Evolutionary conservation across 1,139 yeast genomes (phyloP), one percentile per base, ranked within the genome.

Genomic region (Kodamaea alishanica): DNA sequence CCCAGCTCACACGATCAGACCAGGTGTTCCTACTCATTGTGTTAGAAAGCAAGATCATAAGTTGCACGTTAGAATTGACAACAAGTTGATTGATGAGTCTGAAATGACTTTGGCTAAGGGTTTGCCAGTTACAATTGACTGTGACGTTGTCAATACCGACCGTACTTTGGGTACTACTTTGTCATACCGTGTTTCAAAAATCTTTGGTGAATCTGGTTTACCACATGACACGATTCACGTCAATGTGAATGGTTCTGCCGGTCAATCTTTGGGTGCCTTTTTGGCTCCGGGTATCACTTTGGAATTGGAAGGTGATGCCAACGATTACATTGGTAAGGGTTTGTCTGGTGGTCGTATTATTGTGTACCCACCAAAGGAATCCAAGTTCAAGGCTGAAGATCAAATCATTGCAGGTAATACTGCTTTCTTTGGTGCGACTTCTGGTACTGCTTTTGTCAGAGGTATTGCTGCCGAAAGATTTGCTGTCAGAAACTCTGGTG

Each of bases 381-480:
- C 96, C 24, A 72, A 70, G 37, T 89, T 89, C 75, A 87, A 87
- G 64, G 94, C 97, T 36, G 96, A 89, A 65, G 97, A 92, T 63
- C 95, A 92, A 67, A 90, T 90, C 51, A 84, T 92, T 59, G 85
- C 94, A 48, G 98, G 98, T 70, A 92, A 92, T 73, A 92, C 97
- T 38, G 94, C 97, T 61, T 79, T 92, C 70, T 92, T 92, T 58
- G 98, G 98, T 66, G 97, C 98, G 25, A 92, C 97, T 25, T 81
- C 95, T 26, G 98, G 98, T 63, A 67, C 84, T 48, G 95, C 96
- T 15, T 92, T 86, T 65, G 82, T 92, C 65, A 79, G 96, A 52
- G 98, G 98, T 76, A 81, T 90, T 63, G 97, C 97, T 30, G 97
- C 98, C 46, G 98, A 92, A 72, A 84, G 98, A 66, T 92, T 92